These are phyloP conservation scores for Heliamphora exappendiculata DNA, from an alignment of 148 eudicot species.

Conservation along the genomic window DNA sequence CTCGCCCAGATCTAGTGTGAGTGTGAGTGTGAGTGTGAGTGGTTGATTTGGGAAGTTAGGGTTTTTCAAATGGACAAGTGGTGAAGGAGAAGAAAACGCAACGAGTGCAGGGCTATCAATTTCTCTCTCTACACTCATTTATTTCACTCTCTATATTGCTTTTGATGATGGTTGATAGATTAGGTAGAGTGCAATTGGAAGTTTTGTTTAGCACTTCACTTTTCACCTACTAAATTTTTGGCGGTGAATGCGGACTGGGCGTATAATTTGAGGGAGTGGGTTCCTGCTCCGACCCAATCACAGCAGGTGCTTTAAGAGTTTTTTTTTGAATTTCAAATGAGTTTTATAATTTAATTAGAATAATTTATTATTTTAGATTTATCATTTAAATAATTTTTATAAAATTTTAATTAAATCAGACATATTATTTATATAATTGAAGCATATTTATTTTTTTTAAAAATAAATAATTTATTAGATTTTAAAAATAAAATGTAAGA, in stretches of 20 bases:
- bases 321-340: too few species aligned
- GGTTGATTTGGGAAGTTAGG: slow-evolving; percentile 10
- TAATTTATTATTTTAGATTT: too few species aligned
- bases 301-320: too few species aligned
- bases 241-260: slow-evolving; percentile 10
- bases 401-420: too few species aligned
- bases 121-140: background rate
- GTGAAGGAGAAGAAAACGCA: slow-evolving; percentile 13
- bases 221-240: slow-evolving; percentile 10
- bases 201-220: background rate
- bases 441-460: too few species aligned
- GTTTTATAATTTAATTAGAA: too few species aligned
- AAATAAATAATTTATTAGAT: too few species aligned
- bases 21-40: background rate
- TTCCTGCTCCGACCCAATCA: too few species aligned
- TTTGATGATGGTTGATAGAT: slow-evolving; percentile 3
- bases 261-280: background rate
- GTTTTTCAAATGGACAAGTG: slow-evolving; percentile 19
- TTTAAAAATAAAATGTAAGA: too few species aligned
- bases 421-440: too few species aligned
- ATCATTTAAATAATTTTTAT: too few species aligned
- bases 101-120: slow-evolving; percentile 6
- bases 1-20: slow-evolving; percentile 2
- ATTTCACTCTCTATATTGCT: background rate
- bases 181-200: slow-evolving; percentile 29